phyloP scores from a whole-genome alignment of 1,284 basidiomycete species.

The Puccinia horiana region DNA sequence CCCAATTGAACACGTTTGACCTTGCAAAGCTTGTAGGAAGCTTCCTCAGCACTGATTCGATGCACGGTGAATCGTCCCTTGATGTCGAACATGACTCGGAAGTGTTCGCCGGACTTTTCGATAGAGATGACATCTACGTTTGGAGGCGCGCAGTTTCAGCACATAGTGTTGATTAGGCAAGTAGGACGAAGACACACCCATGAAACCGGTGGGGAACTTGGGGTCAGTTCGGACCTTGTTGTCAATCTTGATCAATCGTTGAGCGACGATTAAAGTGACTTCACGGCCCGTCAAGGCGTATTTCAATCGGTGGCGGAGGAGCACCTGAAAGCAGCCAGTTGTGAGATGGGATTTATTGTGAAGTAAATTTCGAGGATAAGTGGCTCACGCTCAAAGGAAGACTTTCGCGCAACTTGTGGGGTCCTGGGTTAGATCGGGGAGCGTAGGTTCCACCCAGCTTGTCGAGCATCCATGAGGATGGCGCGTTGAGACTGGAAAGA shows the following conservation, averaged over 20 bases:
- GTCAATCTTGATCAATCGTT: conserved; percentile 98
- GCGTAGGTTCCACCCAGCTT: conserved; percentile 98
- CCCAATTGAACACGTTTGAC: conserved; percentile 90
- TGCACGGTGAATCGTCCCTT: conserved; percentile 99
- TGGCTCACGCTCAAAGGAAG: conserved; percentile 64
- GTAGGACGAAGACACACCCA: conserved; percentile 68
- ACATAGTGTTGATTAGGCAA: background rate
- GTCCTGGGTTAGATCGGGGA: conserved; percentile 93
- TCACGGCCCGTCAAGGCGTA: conserved; percentile 96
- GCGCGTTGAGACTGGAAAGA: conserved; percentile 71
- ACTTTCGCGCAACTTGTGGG: conserved; percentile 97
- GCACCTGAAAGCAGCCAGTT: conserved; percentile 71
- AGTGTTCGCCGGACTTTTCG: conserved; percentile 98
- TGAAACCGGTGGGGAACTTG: conserved; percentile 95
- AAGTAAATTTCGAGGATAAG: background rate
- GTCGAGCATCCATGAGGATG: conserved; percentile 99
- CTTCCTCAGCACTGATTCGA: conserved; percentile 98
- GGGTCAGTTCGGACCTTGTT: conserved; percentile 97
- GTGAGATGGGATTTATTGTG: background rate
- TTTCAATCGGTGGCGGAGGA: conserved; percentile 98
- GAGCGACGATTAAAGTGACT: conserved; percentile 90
- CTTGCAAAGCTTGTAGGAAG: conserved; percentile 96
- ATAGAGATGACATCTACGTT: conserved; percentile 88
- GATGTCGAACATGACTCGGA: conserved; percentile 98
- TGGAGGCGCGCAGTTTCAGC: background rate